Percentiles rank a stretch among this genome's conserved stretches.
phyloP scores from a whole-genome alignment of 2,329 filamentous ascomycete genomes.

The Fusarium abutilonis region DNA sequence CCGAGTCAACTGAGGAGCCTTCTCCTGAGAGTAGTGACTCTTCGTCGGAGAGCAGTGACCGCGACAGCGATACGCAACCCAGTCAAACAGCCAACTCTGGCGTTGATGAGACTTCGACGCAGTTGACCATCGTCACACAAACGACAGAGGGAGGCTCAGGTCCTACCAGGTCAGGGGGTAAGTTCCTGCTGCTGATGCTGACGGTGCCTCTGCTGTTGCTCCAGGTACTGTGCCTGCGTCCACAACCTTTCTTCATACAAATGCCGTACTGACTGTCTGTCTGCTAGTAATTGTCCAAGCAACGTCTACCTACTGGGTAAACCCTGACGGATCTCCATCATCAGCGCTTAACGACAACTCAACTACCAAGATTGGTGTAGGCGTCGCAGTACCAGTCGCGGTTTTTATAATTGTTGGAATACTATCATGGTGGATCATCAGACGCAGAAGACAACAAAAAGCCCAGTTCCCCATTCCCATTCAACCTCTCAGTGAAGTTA shows the following conservation, averaged over 20 bases:
- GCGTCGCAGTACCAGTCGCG: slow-evolving; percentile 30
- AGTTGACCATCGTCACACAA: slow-evolving; percentile 41
- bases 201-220: slow-evolving; percentile 43
- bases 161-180: slow-evolving; percentile 41
- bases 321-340: slow-evolving; percentile 36
- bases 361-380: slow-evolving; percentile 38
- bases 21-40: neutral
- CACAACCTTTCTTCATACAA: neutral
- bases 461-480: neutral
- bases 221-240: slow-evolving; percentile 41
- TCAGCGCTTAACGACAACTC: slow-evolving; percentile 24
- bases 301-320: slow-evolving; percentile 39
- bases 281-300: slow-evolving; percentile 40
- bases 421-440: slow-evolving; percentile 30
- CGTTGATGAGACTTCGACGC: slow-evolving; percentile 34
- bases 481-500: slow-evolving; percentile 27
- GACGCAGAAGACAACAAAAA: slow-evolving; percentile 23
- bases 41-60: neutral
- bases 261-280: slow-evolving; percentile 6
- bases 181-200: slow-evolving; percentile 45
- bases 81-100: slow-evolving; percentile 38
- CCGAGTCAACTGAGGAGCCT: slow-evolving; percentile 35
- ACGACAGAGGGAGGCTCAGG: slow-evolving; percentile 39
- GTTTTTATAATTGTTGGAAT: slow-evolving; percentile 14
- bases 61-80: slow-evolving; percentile 22